Conservation (phyloP, 805 yeast genomes). For the Brettanomyces bruxellensis region DNA sequence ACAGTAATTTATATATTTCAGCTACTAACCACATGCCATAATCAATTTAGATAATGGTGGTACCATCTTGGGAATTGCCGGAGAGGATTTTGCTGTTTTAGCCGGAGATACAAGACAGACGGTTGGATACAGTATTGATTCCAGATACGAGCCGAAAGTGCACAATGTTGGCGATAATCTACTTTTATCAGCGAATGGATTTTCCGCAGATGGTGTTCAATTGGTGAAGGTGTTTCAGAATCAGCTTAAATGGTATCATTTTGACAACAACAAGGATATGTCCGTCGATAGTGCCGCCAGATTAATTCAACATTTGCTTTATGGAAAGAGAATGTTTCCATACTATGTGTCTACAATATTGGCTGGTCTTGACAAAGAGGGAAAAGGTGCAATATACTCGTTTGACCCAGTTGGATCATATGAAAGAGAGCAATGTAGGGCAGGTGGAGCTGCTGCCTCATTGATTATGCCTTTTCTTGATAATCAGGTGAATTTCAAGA, state of each 20-base stretch:
- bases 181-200: constrained; percentile 88
- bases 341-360: constrained; percentile 91
- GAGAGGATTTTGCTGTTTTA: constrained; percentile 90
- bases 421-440: constrained; percentile 95
- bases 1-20: background rate
- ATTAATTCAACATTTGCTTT: constrained; percentile 78
- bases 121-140: constrained; percentile 85
- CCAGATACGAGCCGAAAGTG: constrained; percentile 87
- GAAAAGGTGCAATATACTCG: constrained; percentile 91
- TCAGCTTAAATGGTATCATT: constrained; percentile 85
- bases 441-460: constrained; percentile 96
- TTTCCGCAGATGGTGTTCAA: constrained; percentile 90
- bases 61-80: constrained; percentile 94
- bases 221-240: constrained; percentile 65
- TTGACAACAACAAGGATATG: constrained; percentile 70
- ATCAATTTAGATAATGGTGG: constrained; percentile 75
- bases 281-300: constrained; percentile 74
- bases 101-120: constrained; percentile 99
- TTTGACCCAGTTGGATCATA: constrained; percentile 98
- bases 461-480: constrained; percentile 96
- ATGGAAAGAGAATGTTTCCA: constrained; percentile 93
- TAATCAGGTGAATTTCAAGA: constrained; percentile 92
- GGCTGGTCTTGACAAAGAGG: constrained; percentile 88
- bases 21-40: background rate
- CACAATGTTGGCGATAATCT: constrained; percentile 83